Conservation (phyloP, 164 flowering plant genomes). For the Umbellularia californica region DNA sequence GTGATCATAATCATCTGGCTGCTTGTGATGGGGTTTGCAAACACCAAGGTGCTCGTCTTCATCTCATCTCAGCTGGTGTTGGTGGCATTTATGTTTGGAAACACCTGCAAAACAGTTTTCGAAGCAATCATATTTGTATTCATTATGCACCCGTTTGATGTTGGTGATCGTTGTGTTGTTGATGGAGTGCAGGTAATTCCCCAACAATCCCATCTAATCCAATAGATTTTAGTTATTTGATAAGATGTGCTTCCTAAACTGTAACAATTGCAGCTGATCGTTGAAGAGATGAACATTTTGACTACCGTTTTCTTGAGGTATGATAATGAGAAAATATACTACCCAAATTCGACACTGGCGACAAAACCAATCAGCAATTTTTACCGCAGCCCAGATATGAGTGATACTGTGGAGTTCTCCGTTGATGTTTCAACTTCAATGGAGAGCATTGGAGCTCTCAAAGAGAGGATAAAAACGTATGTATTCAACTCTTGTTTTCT, state of each 20-base stretch:
- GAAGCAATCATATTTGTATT: constrained; percentile 89
- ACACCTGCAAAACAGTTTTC: constrained; percentile 67
- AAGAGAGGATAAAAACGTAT: constrained; percentile 58
- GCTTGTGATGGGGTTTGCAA: constrained; percentile 64
- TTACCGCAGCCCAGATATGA: constrained; percentile 80
- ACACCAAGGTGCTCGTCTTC: constrained; percentile 65
- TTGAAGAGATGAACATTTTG: constrained; percentile 92
- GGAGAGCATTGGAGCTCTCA: constrained; percentile 54
- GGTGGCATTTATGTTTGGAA: constrained; percentile 72
- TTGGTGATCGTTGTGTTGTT: constrained; percentile 91
- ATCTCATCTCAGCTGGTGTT: constrained; percentile 72
- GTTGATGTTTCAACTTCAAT: constrained; percentile 64
- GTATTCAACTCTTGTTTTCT: constrained; percentile 13
- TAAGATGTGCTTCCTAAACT: constrained; percentile 7
- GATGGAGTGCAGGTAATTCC: constrained; percentile 84
- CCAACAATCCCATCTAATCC: not conserved
- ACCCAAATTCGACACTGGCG: constrained; percentile 68
- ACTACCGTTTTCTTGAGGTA: constrained; percentile 70
- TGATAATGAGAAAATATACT: constrained; percentile 81
- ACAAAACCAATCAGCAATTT: constrained; percentile 82
- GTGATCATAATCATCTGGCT: constrained; percentile 53
- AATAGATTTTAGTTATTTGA: not conserved
- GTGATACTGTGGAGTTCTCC: constrained; percentile 68
- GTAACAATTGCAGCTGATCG: constrained; percentile 54
- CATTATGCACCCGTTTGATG: constrained; percentile 92